These are phyloP conservation scores for Vanrija humicola DNA, from an alignment of 1,284 basidiomycete species.

Conservation along the genomic window DNA sequence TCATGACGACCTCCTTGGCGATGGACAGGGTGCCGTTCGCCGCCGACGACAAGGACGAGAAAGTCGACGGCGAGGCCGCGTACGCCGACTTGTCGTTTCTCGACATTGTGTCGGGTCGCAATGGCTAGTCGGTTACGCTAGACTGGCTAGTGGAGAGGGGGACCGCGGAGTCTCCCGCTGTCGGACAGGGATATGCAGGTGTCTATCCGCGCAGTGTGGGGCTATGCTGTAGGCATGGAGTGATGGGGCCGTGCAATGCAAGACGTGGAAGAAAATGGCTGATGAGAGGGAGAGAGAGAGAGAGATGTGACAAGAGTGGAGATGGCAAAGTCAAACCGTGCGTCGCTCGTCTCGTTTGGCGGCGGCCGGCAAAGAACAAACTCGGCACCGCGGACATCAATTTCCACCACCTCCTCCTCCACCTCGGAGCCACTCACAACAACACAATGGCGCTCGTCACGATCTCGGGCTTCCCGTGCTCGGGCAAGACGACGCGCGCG, in stretches of 20 bases:
- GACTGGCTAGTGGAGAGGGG: too few species aligned
- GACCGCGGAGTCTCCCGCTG: too few species aligned
- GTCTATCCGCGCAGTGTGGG: neutral
- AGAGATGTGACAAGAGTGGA: neutral
- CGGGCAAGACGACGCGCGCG: conserved; percentile 77
- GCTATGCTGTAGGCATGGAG: neutral
- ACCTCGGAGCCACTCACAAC: neutral
- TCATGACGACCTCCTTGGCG: conserved; percentile 47
- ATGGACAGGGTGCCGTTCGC: conserved; percentile 36
- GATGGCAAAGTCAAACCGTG: too few species aligned
- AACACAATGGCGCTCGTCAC: conserved; percentile 83
- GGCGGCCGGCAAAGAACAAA: too few species aligned
- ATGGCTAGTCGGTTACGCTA: too few species aligned
- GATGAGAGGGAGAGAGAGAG: neutral
- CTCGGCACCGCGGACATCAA: neutral
- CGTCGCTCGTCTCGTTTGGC: neutral
- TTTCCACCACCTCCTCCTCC: neutral
- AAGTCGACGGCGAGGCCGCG: conserved; percentile 3
- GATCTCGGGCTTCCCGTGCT: conserved; percentile 81
- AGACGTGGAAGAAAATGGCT: neutral
- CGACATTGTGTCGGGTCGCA: neutral
- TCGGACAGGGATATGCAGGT: neutral
- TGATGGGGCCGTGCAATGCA: neutral
- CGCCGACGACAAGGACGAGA: conserved; percentile 25
- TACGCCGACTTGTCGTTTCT: neutral